Percentiles rank a stretch among this genome's conserved stretches.
Evolutionary conservation across 768 basidiomycete species (phyloP).

Genomic region (Hericium coralloides): DNA sequence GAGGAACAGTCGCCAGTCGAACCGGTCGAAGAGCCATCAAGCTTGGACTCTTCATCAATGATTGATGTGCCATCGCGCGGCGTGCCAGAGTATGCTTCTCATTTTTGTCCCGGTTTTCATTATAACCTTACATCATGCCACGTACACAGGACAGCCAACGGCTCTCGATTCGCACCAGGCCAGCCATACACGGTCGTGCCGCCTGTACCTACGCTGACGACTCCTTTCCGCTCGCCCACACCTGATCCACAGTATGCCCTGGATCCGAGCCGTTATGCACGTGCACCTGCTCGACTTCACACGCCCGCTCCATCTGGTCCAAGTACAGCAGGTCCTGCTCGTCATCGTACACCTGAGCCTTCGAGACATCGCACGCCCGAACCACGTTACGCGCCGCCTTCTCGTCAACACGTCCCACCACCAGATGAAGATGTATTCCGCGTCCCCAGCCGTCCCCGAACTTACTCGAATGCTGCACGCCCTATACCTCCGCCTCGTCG

Average conservation of each 20-base stretch:
- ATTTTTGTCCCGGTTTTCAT: background rate
- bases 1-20: background rate
- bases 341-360: background rate
- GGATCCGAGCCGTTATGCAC: background rate
- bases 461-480: background rate
- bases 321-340: background rate
- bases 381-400: background rate
- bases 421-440: background rate
- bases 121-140: background rate
- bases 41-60: constrained; percentile 1
- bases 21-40: background rate
- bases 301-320: background rate
- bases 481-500: background rate
- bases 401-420: background rate
- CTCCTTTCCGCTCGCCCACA: constrained; percentile 4
- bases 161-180: constrained; percentile 2
- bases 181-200: constrained; percentile 4
- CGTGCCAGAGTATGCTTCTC: constrained; percentile 2
- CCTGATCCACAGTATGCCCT: background rate
- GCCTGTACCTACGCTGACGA: background rate
- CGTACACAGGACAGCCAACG: background rate
- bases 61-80: constrained; percentile 1
- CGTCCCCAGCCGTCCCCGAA: constrained; percentile 1
- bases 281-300: constrained; percentile 3
- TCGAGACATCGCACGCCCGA: constrained; percentile 2